Percentiles rank a stretch among this genome's conserved stretches.
Conservation (phyloP, 2,329 filamentous ascomycete species). For the Rhinocladiella similis region DNA sequence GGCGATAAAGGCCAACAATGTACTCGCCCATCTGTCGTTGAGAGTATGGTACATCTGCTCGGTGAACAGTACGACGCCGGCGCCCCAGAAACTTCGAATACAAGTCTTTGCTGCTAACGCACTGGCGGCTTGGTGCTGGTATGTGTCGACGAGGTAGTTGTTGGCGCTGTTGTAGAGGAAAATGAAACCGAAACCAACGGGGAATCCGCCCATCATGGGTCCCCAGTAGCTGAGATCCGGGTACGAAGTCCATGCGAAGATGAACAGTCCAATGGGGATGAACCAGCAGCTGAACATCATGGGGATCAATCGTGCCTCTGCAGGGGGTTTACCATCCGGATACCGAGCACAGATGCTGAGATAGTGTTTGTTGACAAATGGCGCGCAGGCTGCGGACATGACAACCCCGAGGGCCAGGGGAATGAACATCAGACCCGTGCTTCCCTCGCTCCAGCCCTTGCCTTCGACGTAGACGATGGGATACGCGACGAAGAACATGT, state of each 20-base stretch:
- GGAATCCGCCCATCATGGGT: conserved; percentile 68
- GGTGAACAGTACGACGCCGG: conserved; percentile 74
- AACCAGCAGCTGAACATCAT: conserved; percentile 80
- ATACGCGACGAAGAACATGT: conserved; percentile 54
- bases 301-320: conserved; percentile 75
- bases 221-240: conserved; percentile 66
- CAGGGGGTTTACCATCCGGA: conserved; percentile 67
- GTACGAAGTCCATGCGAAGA: conserved; percentile 66
- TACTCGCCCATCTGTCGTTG: conserved; percentile 73
- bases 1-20: conserved; percentile 70
- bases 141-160: conserved; percentile 77
- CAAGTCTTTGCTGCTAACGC: conserved; percentile 84
- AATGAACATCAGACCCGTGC: conserved; percentile 84
- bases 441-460: conserved; percentile 74
- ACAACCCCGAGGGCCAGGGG: conserved; percentile 76
- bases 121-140: conserved; percentile 80
- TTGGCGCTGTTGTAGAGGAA: conserved; percentile 80
- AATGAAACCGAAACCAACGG: conserved; percentile 78
- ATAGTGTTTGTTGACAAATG: conserved; percentile 80
- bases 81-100: conserved; percentile 86
- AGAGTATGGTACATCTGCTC: conserved; percentile 75
- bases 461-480: conserved; percentile 73
- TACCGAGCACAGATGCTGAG: conserved; percentile 61
- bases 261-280: conserved; percentile 66
- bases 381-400: conserved; percentile 64